Evolutionary conservation across 148 eudicot genomes (phyloP).

Genomic region (Agrostemma githago): DNA sequence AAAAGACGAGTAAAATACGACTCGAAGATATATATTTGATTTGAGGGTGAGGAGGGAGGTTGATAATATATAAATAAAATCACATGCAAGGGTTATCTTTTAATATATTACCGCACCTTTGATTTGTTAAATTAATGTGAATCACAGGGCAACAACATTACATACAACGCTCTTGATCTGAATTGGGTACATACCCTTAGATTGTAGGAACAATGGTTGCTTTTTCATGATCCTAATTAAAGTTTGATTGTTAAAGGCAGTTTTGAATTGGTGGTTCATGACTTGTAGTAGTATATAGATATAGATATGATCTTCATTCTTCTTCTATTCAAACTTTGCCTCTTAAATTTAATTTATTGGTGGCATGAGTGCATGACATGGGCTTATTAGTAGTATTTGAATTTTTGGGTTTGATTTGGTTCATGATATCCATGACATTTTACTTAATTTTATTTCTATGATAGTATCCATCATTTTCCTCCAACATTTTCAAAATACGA

Average conservation of each 20-base stretch:
- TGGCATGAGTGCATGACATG: neutral
- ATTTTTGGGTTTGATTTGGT: conserved; percentile 9
- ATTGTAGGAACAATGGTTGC: conserved; percentile 23
- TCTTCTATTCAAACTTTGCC: conserved; percentile 17
- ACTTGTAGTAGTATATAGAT: neutral
- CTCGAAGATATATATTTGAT: neutral
- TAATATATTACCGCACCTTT: conserved; percentile 13
- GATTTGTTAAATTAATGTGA: conserved; percentile 45
- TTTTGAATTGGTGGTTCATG: neutral
- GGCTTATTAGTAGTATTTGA: neutral
- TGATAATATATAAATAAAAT: conserved; percentile 27
- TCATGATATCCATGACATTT: conserved; percentile 22
- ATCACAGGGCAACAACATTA: conserved; percentile 41
- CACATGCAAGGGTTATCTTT: conserved; percentile 31
- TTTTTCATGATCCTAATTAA: conserved; percentile 55
- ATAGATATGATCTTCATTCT: neutral
- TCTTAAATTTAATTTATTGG: neutral
- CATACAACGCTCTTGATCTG: conserved; percentile 29
- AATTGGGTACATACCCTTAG: conserved; percentile 4
- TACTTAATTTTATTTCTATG: neutral
- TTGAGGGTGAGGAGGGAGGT: no score
- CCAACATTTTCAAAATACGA: no score
- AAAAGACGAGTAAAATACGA: neutral
- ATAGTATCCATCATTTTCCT: no score
- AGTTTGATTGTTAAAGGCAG: conserved; percentile 2